Evolutionary conservation across 1,284 basidiomycete species (phyloP).

Genomic region (Sparassis latifolia): DNA sequence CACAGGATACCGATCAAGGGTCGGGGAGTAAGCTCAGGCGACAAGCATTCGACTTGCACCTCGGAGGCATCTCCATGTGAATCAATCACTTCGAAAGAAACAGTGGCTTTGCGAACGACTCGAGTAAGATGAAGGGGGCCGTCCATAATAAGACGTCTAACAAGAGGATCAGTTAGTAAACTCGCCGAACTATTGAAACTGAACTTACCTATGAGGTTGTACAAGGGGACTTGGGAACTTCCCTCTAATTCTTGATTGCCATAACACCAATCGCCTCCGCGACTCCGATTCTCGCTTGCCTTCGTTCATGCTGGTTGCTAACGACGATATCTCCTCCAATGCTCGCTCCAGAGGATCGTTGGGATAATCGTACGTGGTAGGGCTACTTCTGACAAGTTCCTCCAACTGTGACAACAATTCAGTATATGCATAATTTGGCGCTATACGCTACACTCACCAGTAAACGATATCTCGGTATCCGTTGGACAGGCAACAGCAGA

Average conservation of each 20-base stretch:
- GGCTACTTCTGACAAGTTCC: slow-evolving; percentile 77
- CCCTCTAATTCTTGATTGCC: slow-evolving; percentile 89
- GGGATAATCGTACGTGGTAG: slow-evolving; percentile 63
- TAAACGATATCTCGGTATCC: slow-evolving; percentile 92
- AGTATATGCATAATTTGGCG: background rate
- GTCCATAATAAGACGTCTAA: slow-evolving; percentile 82
- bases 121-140: slow-evolving; percentile 78
- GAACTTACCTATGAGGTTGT: slow-evolving; percentile 84
- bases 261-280: slow-evolving; percentile 79
- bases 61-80: slow-evolving; percentile 70
- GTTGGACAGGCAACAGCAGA: slow-evolving; percentile 90
- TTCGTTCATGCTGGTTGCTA: slow-evolving; percentile 95
- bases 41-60: slow-evolving; percentile 85
- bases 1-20: slow-evolving; percentile 78
- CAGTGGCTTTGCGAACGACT: slow-evolving; percentile 83
- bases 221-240: slow-evolving; percentile 94
- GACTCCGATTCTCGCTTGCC: slow-evolving; percentile 93
- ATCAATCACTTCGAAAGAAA: slow-evolving; percentile 79
- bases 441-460: slow-evolving; percentile 48
- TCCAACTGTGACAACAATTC: slow-evolving; percentile 51
- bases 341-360: slow-evolving; percentile 85
- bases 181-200: slow-evolving; percentile 1
- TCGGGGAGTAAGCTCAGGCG: slow-evolving; percentile 73
- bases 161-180: background rate
- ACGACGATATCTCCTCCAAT: slow-evolving; percentile 74